Base-by-base conservation (phyloP, 192 early-diverging fungal genomes). In the Podila epigama region DNA sequence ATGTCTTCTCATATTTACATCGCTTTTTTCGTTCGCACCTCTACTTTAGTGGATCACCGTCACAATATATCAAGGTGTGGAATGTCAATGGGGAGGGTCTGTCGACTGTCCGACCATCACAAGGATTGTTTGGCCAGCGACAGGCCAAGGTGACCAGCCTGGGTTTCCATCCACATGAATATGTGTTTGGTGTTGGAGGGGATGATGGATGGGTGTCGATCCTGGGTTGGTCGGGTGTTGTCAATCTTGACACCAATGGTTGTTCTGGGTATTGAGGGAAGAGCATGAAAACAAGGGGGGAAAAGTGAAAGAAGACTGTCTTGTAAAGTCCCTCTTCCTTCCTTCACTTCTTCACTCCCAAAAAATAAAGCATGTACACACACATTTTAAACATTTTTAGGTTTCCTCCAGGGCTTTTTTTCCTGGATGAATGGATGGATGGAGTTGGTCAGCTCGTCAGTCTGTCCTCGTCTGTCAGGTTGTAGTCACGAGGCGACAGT, bases 151-250 rank as follows among this genome's bases (percentile, higher is more conserved):
- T 90, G 28, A 83, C 83, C 32, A 80, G 84, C 40, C 55, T 92
- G 16, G 84, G 88, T 1, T 91, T 91, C 83, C 91, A 92, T 68
- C 91, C 91, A 12, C 85, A 88, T 58, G 66, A 84, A 25, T 86
- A 88, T 77, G 65, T 88, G 22, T 78, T 92, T 60, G 84, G 79
- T 22, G 80, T 80, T 37, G 80, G 82, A 40, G 72, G 75, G 7
- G 71, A 79, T 31, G 85, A 86, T 66, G 83, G 83, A 27, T 79
- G 64, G 73, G 37, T 77, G 5, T 68, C 73, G 15, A 64, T 77
- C 35, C 61, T 63, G 20, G 73, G 73, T 10, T 77, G 73, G 73
- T 77, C 73, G 0, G 73, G 73, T 7, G 33, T n/a, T 5, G 57
- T 42, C 16, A 33, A 13, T 9, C 28, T 22, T 25, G 25, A 48